Percentiles rank a stretch among this genome's conserved stretches.
Conservation (phyloP, 345 rosid species). For the Geranium rotundifolium region DNA sequence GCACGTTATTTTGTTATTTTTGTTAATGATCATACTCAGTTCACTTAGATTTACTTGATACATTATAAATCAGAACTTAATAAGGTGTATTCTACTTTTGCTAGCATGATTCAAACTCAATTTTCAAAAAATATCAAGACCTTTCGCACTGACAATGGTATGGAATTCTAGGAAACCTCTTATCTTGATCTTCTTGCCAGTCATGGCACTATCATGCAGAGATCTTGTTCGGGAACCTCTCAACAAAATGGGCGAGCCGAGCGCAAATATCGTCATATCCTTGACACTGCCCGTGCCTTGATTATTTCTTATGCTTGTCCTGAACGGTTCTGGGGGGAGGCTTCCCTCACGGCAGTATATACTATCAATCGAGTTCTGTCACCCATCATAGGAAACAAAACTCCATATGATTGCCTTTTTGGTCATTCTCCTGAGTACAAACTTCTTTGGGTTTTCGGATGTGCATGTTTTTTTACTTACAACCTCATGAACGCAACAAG, state of each 20-base stretch:
- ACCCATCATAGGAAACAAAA: background rate
- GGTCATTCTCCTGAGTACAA: background rate
- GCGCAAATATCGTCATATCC: constrained; percentile 2
- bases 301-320: background rate
- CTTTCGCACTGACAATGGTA: constrained; percentile 1
- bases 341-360: background rate
- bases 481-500: constrained; percentile 1
- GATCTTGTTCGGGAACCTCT: background rate
- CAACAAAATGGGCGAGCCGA: constrained; percentile 1
- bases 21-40: constrained; percentile 1
- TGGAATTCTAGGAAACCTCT: background rate
- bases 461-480: background rate
- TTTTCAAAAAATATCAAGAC: background rate
- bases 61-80: background rate
- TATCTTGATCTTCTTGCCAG: background rate
- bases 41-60: constrained; percentile 2
- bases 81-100: background rate
- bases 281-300: no score
- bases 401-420: constrained; percentile 1
- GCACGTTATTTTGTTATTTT: no score
- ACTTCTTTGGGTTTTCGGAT: background rate
- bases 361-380: constrained; percentile 4
- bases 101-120: background rate
- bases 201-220: background rate
- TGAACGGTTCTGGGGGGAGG: background rate